Evolutionary conservation across 768 basidiomycete species (phyloP).

Genomic region (Lactarius tabidus): DNA sequence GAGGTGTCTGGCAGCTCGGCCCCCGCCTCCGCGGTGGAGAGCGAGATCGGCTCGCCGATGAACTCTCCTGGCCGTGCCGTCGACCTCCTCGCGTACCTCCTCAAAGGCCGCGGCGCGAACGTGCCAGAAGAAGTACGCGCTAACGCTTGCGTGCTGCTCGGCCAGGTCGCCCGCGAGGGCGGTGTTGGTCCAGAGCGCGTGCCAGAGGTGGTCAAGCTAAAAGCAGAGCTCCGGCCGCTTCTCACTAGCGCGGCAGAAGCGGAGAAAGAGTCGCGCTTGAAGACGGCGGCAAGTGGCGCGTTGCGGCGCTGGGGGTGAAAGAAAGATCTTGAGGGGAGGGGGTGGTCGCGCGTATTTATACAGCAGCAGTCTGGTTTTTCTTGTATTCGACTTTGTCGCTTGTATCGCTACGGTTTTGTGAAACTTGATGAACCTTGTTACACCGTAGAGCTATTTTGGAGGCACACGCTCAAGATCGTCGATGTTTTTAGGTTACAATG

Average conservation of each 20-base stretch:
- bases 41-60: conserved; percentile 46
- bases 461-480: background rate
- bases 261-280: conserved; percentile 36
- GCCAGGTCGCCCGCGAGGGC: conserved; percentile 55
- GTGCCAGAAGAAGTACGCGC: conserved; percentile 73
- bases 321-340: too few relatives aligned
- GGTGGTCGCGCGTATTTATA: background rate
- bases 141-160: conserved; percentile 70
- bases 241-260: conserved; percentile 43
- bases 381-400: conserved; percentile 18
- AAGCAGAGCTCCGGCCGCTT: conserved; percentile 47
- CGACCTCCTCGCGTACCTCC: conserved; percentile 61
- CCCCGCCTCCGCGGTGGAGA: conserved; percentile 37
- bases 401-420: conserved; percentile 21
- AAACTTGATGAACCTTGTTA: background rate
- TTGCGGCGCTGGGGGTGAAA: conserved; percentile 29
- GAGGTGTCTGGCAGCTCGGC: conserved; percentile 34
- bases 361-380: background rate
- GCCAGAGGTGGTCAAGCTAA: conserved; percentile 41
- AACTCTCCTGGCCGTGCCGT: conserved; percentile 54
- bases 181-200: conserved; percentile 40
- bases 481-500: background rate
- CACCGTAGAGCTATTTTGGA: conserved; percentile 7
- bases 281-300: conserved; percentile 40
- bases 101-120: conserved; percentile 46